Evolutionary conservation across 495 filamentous ascomycete species (phyloP).

Genomic region (Filosporella fistucella): DNA sequence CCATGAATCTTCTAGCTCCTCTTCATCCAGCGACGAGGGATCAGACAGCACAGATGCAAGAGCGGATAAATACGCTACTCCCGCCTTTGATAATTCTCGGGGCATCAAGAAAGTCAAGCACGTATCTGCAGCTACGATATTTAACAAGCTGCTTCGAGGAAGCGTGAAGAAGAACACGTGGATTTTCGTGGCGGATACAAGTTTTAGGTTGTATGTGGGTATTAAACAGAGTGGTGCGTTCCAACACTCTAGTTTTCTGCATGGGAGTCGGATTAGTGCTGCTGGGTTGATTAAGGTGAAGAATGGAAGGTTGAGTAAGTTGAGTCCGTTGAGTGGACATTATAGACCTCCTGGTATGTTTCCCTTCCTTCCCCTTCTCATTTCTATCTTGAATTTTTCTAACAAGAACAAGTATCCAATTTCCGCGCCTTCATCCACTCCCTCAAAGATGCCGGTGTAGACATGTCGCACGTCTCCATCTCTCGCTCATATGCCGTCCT

Average conservation of each 20-base stretch:
- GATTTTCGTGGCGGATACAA: constrained; percentile 89
- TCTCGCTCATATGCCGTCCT: constrained; percentile 78
- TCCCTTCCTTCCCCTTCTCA: background rate
- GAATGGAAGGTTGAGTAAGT: constrained; percentile 60
- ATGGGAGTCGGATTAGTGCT: constrained; percentile 73
- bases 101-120: constrained; percentile 60
- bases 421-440: constrained; percentile 75
- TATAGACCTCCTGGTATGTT: constrained; percentile 66
- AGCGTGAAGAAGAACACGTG: constrained; percentile 74
- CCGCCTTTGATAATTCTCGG: constrained; percentile 48
- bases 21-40: constrained; percentile 10
- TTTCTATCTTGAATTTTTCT: background rate
- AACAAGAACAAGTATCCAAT: constrained; percentile 44
- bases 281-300: constrained; percentile 84
- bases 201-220: constrained; percentile 77
- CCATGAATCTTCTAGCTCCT: constrained; percentile 4
- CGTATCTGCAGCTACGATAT: constrained; percentile 61
- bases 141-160: constrained; percentile 68
- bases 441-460: constrained; percentile 68
- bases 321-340: constrained; percentile 67
- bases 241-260: constrained; percentile 85
- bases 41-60: background rate
- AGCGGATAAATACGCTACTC: constrained; percentile 46
- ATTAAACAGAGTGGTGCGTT: constrained; percentile 88
- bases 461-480: constrained; percentile 73